These are phyloP conservation scores for Pulicaria dysenterica DNA, from an alignment of 129 eudicot species.

Conservation along the genomic window DNA sequence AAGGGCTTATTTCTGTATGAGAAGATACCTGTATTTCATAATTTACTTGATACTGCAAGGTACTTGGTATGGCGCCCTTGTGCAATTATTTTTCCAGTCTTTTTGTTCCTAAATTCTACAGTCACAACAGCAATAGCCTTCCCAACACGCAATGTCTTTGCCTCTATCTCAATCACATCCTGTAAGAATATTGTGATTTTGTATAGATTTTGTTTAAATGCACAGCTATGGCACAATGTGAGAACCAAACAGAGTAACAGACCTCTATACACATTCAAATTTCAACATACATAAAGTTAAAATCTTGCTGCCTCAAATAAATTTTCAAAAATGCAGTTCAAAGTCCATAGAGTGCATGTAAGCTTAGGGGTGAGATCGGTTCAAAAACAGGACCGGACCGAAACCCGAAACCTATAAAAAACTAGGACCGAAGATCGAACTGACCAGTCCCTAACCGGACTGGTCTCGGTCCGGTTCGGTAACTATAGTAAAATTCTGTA, in stretches of 20 bases:
- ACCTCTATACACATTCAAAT: not conserved
- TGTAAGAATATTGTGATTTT: constrained; percentile 28
- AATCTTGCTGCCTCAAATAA: not conserved
- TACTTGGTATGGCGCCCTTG: constrained; percentile 96
- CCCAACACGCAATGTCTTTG: constrained; percentile 74
- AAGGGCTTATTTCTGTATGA: not conserved
- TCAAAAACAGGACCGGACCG: no score
- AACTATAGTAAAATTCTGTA: no score
- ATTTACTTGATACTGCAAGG: constrained; percentile 63
- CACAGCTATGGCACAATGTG: not conserved
- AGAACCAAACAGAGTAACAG: not conserved
- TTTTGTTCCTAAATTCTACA: constrained; percentile 78
- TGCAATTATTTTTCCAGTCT: constrained; percentile 78
- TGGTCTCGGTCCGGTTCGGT: no score
- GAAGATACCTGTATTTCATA: constrained; percentile 39
- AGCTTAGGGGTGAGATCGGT: no score
- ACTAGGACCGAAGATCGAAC: no score
- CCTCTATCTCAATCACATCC: constrained; percentile 92
- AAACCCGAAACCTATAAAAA: no score
- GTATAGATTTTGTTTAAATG: not conserved
- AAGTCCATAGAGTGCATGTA: no score
- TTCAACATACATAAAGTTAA: not conserved
- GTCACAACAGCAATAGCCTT: constrained; percentile 75
- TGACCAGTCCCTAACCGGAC: no score
- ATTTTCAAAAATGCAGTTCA: no score